Evolutionary conservation across 257 asterid genomes (phyloP).

Genomic region (Jasminum sambac): DNA sequence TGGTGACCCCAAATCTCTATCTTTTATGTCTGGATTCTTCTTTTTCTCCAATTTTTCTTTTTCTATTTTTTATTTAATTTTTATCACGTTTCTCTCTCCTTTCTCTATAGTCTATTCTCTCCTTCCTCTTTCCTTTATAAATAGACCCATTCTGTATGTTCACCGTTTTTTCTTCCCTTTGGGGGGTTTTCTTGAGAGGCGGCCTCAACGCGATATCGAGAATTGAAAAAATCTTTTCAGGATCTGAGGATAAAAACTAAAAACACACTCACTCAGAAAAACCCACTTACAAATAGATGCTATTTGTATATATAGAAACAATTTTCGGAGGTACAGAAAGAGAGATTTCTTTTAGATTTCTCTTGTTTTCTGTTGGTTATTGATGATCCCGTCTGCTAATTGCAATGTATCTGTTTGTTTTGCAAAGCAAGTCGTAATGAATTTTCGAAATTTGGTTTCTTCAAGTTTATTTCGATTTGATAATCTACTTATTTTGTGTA

Average conservation of each 20-base stretch:
- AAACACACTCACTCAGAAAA: constrained; percentile 28
- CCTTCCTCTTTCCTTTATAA: constrained; percentile 31
- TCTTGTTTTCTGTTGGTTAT: constrained; percentile 33
- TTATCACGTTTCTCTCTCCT: constrained; percentile 25
- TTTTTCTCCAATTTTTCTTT: neutral
- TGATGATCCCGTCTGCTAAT: constrained; percentile 33
- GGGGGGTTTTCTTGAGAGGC: constrained; percentile 48
- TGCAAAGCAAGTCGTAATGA: constrained; percentile 22
- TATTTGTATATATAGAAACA: constrained; percentile 24
- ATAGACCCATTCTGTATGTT: constrained; percentile 19
- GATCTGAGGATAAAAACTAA: constrained; percentile 36
- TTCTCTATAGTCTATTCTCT: constrained; percentile 4
- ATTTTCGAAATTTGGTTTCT: constrained; percentile 15
- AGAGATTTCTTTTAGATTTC: constrained; percentile 36
- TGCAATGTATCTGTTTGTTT: constrained; percentile 33
- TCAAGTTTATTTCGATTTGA: constrained; percentile 8
- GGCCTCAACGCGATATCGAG: constrained; percentile 38
- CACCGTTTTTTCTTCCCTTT: constrained; percentile 27
- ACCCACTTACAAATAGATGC: constrained; percentile 17
- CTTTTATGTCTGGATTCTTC: constrained; percentile 26
- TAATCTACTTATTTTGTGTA: constrained; percentile 14
- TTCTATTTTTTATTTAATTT: neutral
- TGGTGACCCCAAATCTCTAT: constrained; percentile 17
- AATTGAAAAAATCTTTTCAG: constrained; percentile 29
- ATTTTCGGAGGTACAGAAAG: constrained; percentile 39